A percentile compares a stretch with the other conserved stretches of the same genome.
These are phyloP conservation scores for Boletus pseudopeckii DNA, from an alignment of 768 basidiomycete species.

Conservation along the genomic window DNA sequence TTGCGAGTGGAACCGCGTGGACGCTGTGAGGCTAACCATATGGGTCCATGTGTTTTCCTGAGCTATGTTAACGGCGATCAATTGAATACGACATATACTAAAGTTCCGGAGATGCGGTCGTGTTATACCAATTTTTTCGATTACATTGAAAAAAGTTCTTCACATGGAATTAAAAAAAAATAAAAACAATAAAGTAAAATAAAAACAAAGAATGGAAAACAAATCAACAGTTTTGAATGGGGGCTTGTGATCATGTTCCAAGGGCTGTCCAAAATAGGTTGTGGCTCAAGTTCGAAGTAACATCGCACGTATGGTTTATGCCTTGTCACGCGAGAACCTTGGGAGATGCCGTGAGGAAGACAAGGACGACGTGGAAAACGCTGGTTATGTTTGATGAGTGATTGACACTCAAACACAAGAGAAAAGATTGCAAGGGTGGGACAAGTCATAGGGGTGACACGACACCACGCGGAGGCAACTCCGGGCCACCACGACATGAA, in stretches of 20 bases:
- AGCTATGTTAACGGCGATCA: constrained; percentile 35
- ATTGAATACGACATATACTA: constrained; percentile 31
- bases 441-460: constrained; percentile 16
- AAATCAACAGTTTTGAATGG: constrained; percentile 3
- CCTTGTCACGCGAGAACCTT: constrained; percentile 8
- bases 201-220: constrained; percentile 20
- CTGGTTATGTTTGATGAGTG: background rate
- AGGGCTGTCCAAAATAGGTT: constrained; percentile 10
- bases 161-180: constrained; percentile 14
- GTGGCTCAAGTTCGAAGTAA: background rate
- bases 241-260: constrained; percentile 6
- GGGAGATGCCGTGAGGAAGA: constrained; percentile 4
- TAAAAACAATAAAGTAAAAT: constrained; percentile 11
- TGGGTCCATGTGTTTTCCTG: constrained; percentile 28
- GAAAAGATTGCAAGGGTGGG: constrained; percentile 22
- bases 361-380: constrained; percentile 1
- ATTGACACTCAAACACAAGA: constrained; percentile 22
- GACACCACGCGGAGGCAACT: constrained; percentile 17
- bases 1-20: constrained; percentile 26
- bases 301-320: constrained; percentile 9
- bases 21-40: constrained; percentile 29
- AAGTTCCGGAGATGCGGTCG: constrained; percentile 25
- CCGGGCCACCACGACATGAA: constrained; percentile 23
- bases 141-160: constrained; percentile 17
- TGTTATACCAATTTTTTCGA: constrained; percentile 1